Base-by-base conservation (phyloP, 2,329 filamentous ascomycete genomes). In the Bisporella sp. region DNA sequence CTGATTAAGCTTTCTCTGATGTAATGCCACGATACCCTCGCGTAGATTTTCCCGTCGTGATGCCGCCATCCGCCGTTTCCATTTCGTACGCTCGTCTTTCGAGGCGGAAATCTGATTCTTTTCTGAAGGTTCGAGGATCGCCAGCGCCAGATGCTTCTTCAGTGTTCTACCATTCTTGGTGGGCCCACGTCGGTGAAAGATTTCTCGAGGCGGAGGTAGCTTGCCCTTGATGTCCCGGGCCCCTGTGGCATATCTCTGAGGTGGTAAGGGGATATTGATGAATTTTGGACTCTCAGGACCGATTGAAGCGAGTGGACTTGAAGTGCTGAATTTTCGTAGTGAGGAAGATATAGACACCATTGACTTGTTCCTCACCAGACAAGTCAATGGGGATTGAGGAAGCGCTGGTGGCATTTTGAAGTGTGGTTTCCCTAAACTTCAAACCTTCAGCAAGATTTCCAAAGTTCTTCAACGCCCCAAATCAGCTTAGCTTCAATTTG, bases 251-350 rank as follows among this genome's bases (percentile, higher is more conserved):
- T 78, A 73, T 32, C 54, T 54, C 58, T 96, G 89, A n/a, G 82
- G 78, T 45, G 87, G 79, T 59, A 77, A 76, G 45, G 91, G 92
- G 49, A 96, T 75, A 58, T 89, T 82, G 70, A 97, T 87, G 73
- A 87, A 97, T 57, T 80, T 79, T 44, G 93, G 92, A 35, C 90
- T 95, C 66, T 96, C 88, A 45, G 93, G 92, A 13, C 85, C 85
- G 56, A 91, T 74, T 46, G 70, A 70, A 45, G 63, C 65, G 51
- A 62, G 59, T n/a, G 66, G 42, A 13, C 71, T 45, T 12, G 76
- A 71, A 29, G 73, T 73, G 55, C 71, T 70, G 62, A 77, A 78
- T 49, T 70, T 51, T 57, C 69, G 68, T 44, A 66, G 57, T 47
- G 64, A 56, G 29, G 60, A 53, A 52, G 59, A 55, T 50, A 54